Evolutionary conservation across 2,329 filamentous ascomycete species (phyloP), one percentile per base, ranked within the genome.

Genomic region (Colletotrichum sp.): DNA sequence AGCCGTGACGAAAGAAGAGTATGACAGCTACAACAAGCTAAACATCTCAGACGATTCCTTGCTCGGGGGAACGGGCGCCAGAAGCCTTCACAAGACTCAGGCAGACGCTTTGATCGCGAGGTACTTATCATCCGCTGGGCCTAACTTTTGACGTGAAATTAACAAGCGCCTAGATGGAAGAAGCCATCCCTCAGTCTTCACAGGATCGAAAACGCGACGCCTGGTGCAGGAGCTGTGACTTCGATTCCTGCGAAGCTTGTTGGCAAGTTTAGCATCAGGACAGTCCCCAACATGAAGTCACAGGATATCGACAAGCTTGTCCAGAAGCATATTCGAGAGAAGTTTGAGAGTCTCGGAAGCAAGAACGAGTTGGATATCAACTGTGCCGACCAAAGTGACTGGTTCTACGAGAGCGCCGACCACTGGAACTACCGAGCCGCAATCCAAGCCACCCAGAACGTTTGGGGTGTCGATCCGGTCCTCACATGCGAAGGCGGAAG

Each of bases 381-480:
- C 83, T 90, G 96, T 74, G 93, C 96, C 85, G 96, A 99, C 88
- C 93, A 93, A 75, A 97, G 97, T 80, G 98, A 98, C 87, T 99
- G 97, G 97, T 99, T 97, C 97, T 96, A 98, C 58, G 96, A 97
- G 66, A 96, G 94, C 82, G 96, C 97, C 36, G 97, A 98, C 87
- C 96, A 99, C 90, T 98, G 97, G 96, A 99, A 99, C 90, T 99
- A 98, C 87, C 91, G 93, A 34, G 96, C 96, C 24, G 97, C 97
- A 10, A 92, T 94, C 82, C 98, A 98, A 90, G 97, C 97, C 18
- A 95, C 97, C 36, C 94, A 98, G 89, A 92, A 95, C 78, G 97
- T 99, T 32, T 99, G 96, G 91, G 95, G 95, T 67, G 94, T 98
- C 70, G 91, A 96, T 87, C 97, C 97, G 21, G 97, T 99, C 86